These are phyloP conservation scores for Dunaliella primolecta DNA, from an alignment of 139 green algal genomes.

Conservation along the genomic window DNA sequence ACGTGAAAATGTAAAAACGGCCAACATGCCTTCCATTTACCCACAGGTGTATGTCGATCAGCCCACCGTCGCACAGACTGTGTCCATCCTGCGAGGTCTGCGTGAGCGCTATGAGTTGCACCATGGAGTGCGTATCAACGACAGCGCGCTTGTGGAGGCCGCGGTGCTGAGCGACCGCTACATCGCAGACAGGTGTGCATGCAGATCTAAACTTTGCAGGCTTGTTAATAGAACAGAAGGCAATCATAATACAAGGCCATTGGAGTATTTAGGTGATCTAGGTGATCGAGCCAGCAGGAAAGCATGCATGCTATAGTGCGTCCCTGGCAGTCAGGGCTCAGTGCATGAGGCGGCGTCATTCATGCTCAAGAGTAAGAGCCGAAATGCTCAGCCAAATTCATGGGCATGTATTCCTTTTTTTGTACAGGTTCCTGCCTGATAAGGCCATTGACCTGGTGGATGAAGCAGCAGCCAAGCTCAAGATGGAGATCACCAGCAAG, in stretches of 20 bases:
- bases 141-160: constrained; percentile 94
- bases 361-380: too few relatives aligned
- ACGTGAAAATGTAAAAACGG: too few relatives aligned
- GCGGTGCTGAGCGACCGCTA: constrained; percentile 92
- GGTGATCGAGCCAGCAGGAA: too few relatives aligned
- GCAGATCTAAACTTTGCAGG: not conserved
- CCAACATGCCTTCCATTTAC: too few relatives aligned
- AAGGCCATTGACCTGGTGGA: constrained; percentile 96
- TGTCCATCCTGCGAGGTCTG: constrained; percentile 94
- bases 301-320: too few relatives aligned
- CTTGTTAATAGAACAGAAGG: too few relatives aligned
- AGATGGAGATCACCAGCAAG: constrained; percentile 99
- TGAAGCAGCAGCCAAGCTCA: constrained; percentile 94
- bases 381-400: too few relatives aligned
- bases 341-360: too few relatives aligned
- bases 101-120: constrained; percentile 96
- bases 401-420: too few relatives aligned
- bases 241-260: too few relatives aligned
- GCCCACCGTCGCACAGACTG: constrained; percentile 89
- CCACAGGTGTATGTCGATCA: constrained; percentile 90
- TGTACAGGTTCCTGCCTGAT: constrained; percentile 75
- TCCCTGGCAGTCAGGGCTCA: too few relatives aligned
- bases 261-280: too few relatives aligned
- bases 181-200: constrained; percentile 60
- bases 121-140: constrained; percentile 94